Evolutionary conservation across 1,139 yeast genomes (phyloP).

Genomic region (Saccharomyces pastorianus): DNA sequence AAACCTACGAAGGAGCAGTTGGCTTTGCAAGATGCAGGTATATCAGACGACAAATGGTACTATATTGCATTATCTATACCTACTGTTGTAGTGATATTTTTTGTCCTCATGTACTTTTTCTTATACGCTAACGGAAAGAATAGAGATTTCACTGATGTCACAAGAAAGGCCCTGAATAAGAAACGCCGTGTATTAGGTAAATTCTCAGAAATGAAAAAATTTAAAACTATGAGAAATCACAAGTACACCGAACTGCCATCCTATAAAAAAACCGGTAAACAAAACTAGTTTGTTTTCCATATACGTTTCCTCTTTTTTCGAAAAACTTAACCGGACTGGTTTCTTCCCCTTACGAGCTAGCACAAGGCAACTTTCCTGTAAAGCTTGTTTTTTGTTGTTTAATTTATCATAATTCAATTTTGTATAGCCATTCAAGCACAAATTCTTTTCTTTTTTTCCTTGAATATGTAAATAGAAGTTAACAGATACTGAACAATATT

Average conservation of each 20-base stretch:
- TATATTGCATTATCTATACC: slow-evolving; percentile 66
- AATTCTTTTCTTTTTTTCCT: background rate
- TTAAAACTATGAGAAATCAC: slow-evolving; percentile 30
- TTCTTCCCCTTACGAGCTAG: background rate
- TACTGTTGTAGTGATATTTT: slow-evolving; percentile 53
- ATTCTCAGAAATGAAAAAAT: slow-evolving; percentile 31
- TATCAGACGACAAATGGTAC: slow-evolving; percentile 55
- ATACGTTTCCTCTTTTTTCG: background rate
- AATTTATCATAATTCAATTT: background rate
- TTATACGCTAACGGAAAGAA: slow-evolving; percentile 43
- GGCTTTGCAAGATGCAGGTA: slow-evolving; percentile 48
- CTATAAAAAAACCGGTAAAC: slow-evolving; percentile 27
- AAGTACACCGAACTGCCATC: slow-evolving; percentile 37
- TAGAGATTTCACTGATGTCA: slow-evolving; percentile 40
- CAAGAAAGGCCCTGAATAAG: slow-evolving; percentile 42
- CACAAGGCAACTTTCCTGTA: background rate
- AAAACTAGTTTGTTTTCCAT: slow-evolving; percentile 11
- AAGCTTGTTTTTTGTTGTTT: background rate
- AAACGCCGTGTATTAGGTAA: slow-evolving; percentile 40
- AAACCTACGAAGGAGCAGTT: slow-evolving; percentile 51
- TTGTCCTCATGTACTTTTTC: slow-evolving; percentile 56
- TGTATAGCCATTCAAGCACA: background rate
- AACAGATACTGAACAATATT: background rate
- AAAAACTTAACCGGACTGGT: background rate
- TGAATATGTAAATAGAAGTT: background rate